These are phyloP conservation scores for Reutealis trisperma DNA, from an alignment of 345 rosid genomes.

Conservation along the genomic window DNA sequence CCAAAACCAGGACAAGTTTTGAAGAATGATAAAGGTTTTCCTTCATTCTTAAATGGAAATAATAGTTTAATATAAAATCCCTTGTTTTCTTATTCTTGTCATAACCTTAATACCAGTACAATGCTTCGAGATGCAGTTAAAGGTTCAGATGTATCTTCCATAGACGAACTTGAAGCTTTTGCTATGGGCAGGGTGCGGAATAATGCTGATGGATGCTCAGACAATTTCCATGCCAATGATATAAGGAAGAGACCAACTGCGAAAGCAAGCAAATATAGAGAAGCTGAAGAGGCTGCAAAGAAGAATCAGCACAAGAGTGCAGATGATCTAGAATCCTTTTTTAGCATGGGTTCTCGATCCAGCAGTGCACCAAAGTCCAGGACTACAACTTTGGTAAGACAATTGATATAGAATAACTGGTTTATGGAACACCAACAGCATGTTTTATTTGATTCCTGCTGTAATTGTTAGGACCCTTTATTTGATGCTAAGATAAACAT, in stretches of 20 bases:
- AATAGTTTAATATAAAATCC: background rate
- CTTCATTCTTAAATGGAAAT: slow-evolving; percentile 23
- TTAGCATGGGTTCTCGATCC: slow-evolving; percentile 51
- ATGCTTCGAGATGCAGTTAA: slow-evolving; percentile 46
- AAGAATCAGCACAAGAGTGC: slow-evolving; percentile 41
- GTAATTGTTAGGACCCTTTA: slow-evolving; percentile 35
- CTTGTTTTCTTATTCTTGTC: background rate
- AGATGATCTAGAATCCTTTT: slow-evolving; percentile 72
- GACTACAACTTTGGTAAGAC: slow-evolving; percentile 51
- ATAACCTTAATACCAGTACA: slow-evolving; percentile 19
- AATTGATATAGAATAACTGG: slow-evolving; percentile 13
- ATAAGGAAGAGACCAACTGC: slow-evolving; percentile 17
- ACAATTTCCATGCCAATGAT: slow-evolving; percentile 17
- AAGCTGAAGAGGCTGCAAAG: slow-evolving; percentile 51
- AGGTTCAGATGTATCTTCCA: slow-evolving; percentile 48
- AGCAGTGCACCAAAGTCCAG: slow-evolving; percentile 77
- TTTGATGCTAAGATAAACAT: slow-evolving; percentile 39
- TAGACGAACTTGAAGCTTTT: slow-evolving; percentile 78
- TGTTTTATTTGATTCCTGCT: slow-evolving; percentile 16
- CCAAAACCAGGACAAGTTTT: slow-evolving; percentile 60
- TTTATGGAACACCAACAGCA: background rate
- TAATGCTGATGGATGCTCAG: slow-evolving; percentile 33
- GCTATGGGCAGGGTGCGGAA: slow-evolving; percentile 53
- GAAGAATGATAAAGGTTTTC: slow-evolving; percentile 56
- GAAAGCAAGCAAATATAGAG: slow-evolving; percentile 51